Conservation (phyloP, 2,329 filamentous ascomycete species). For the Aspergillus sp. region DNA sequence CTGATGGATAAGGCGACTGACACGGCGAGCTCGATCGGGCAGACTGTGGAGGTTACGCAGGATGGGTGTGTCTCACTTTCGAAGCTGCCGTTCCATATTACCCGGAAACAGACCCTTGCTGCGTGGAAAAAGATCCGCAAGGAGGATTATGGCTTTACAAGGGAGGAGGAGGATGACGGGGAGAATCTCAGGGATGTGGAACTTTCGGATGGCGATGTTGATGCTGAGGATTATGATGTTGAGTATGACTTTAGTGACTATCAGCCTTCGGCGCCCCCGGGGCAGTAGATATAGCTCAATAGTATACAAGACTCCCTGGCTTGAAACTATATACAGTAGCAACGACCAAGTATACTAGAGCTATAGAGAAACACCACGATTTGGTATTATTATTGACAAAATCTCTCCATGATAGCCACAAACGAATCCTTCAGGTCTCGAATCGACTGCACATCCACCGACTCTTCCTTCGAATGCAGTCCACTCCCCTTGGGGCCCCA, state of each 20-base stretch:
- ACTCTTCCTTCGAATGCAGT: neutral
- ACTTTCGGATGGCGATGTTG: conserved; percentile 32
- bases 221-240: conserved; percentile 34
- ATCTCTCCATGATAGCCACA: neutral
- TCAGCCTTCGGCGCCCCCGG: conserved; percentile 16
- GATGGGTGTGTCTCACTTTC: conserved; percentile 32
- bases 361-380: neutral
- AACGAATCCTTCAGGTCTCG: neutral
- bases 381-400: neutral
- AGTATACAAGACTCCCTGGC: too few species aligned
- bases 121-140: conserved; percentile 35
- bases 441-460: neutral
- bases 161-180: conserved; percentile 32
- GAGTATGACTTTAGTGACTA: conserved; percentile 38
- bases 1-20: conserved; percentile 37
- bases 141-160: conserved; percentile 34
- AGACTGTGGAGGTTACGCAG: conserved; percentile 29
- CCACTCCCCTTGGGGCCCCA: neutral
- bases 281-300: too few species aligned
- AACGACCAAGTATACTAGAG: neutral
- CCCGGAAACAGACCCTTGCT: conserved; percentile 33
- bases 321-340: too few species aligned
- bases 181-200: conserved; percentile 36
- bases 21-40: conserved; percentile 34
- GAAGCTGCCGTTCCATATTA: conserved; percentile 34